Conservation (phyloP, 208 protist species). For the Balamuthia mandrillaris region DNA sequence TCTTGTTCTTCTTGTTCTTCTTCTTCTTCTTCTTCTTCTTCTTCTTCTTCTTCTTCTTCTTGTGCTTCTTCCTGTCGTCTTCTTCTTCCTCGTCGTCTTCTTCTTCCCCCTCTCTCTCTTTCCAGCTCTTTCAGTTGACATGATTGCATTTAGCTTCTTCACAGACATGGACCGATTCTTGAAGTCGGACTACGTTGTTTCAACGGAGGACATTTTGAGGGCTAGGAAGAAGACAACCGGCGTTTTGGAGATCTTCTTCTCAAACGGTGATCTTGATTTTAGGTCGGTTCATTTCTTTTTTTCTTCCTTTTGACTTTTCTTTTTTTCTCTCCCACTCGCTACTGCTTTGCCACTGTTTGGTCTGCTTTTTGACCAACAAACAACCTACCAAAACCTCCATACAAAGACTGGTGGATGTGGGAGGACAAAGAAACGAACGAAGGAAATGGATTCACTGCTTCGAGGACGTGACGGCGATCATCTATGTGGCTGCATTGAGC, state of each 20-base stretch:
- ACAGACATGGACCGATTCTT: conserved; percentile 63
- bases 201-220: conserved; percentile 72
- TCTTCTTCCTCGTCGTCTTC: too few relatives aligned
- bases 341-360: not conserved
- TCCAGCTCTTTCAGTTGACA: too few relatives aligned
- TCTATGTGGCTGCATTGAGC: conserved; percentile 67
- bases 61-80: too few relatives aligned
- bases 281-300: not conserved
- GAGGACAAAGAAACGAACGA: conserved; percentile 77
- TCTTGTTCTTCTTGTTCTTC: too few relatives aligned
- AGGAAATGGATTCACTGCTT: conserved; percentile 85
- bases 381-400: too few relatives aligned
- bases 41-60: too few relatives aligned
- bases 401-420: conserved; percentile 71
- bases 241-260: conserved; percentile 78
- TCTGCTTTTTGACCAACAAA: too few relatives aligned
- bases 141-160: conserved; percentile 55
- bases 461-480: conserved; percentile 76
- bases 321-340: not conserved
- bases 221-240: conserved; percentile 79
- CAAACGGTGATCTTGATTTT: conserved; percentile 60
- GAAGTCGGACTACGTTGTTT: conserved; percentile 65
- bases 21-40: too few relatives aligned
- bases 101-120: too few relatives aligned
- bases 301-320: not conserved